Evolutionary conservation across 106 monocot species (phyloP).

Genomic region (Dendrobium officinale): DNA sequence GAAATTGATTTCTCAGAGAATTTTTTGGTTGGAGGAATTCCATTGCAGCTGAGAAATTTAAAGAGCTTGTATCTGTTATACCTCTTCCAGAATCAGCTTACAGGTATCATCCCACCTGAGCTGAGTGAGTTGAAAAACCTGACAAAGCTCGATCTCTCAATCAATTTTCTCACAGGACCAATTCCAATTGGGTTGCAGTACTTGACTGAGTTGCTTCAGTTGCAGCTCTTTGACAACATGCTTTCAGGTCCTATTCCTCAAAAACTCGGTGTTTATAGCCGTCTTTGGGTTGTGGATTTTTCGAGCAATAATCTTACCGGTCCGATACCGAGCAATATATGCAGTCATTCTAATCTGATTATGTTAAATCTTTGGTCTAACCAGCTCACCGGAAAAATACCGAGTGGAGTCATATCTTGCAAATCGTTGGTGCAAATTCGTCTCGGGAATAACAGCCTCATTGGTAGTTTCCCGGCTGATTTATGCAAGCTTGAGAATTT

Average conservation of each 20-base stretch:
- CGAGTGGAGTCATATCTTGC: constrained; percentile 57
- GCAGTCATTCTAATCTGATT: constrained; percentile 67
- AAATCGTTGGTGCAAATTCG: constrained; percentile 77
- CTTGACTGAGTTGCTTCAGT: constrained; percentile 47
- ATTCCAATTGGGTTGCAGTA: constrained; percentile 75
- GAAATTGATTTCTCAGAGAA: constrained; percentile 98
- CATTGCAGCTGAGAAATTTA: constrained; percentile 50
- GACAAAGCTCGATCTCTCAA: constrained; percentile 87
- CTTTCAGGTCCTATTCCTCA: constrained; percentile 76
- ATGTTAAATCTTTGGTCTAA: constrained; percentile 75
- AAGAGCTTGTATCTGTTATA: constrained; percentile 54
- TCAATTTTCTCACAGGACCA: constrained; percentile 59
- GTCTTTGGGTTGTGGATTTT: constrained; percentile 86
- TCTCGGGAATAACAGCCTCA: constrained; percentile 67
- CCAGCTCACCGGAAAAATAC: constrained; percentile 67
- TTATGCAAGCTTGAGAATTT: constrained; percentile 65
- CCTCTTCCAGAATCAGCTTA: constrained; percentile 81
- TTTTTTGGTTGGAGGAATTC: constrained; percentile 59
- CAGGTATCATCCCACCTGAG: constrained; percentile 62
- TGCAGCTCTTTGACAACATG: constrained; percentile 77
- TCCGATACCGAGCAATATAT: constrained; percentile 59
- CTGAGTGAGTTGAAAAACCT: constrained; percentile 55
- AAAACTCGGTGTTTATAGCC: constrained; percentile 62
- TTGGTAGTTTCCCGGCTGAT: constrained; percentile 73
- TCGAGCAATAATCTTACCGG: constrained; percentile 80